Evolutionary conservation across 495 filamentous ascomycete species (phyloP).

Genomic region (Penicillium simplicissimum): DNA sequence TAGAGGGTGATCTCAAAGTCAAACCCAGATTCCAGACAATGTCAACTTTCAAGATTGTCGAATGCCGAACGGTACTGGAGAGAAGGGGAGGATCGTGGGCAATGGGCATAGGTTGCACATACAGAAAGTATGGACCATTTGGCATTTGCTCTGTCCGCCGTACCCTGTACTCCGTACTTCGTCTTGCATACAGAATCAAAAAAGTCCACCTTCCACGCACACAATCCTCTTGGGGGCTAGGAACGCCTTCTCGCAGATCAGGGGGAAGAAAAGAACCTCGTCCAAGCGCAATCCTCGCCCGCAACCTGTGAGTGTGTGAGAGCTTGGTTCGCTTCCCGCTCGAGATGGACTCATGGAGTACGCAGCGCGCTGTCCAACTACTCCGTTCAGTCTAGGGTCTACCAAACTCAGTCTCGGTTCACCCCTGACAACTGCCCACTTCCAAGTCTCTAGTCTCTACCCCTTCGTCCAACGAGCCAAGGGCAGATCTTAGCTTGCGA

Average conservation of each 20-base stretch:
- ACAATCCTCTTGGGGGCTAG: background rate
- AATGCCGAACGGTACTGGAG: background rate
- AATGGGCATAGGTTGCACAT: background rate
- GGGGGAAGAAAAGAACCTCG: background rate
- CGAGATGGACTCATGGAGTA: too few species aligned
- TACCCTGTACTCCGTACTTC: background rate
- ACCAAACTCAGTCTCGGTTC: too few species aligned
- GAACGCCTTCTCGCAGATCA: conserved; percentile 4
- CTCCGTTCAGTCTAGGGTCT: too few species aligned
- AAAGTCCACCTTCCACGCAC: background rate
- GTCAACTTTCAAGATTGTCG: background rate
- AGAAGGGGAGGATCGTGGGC: background rate
- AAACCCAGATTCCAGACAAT: background rate
- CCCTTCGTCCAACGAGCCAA: conserved; percentile 14
- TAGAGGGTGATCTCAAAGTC: background rate
- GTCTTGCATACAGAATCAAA: background rate
- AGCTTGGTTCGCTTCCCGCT: background rate
- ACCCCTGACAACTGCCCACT: background rate
- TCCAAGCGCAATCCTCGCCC: conserved; percentile 3
- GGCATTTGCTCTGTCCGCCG: background rate
- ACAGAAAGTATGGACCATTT: background rate
- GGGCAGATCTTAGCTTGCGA: conserved; percentile 27
- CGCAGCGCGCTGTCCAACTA: too few species aligned
- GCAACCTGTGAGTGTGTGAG: background rate
- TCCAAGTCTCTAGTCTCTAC: background rate